These are phyloP conservation scores for Yarrowia bubula DNA, from an alignment of 805 yeast genomes.

Conservation along the genomic window DNA sequence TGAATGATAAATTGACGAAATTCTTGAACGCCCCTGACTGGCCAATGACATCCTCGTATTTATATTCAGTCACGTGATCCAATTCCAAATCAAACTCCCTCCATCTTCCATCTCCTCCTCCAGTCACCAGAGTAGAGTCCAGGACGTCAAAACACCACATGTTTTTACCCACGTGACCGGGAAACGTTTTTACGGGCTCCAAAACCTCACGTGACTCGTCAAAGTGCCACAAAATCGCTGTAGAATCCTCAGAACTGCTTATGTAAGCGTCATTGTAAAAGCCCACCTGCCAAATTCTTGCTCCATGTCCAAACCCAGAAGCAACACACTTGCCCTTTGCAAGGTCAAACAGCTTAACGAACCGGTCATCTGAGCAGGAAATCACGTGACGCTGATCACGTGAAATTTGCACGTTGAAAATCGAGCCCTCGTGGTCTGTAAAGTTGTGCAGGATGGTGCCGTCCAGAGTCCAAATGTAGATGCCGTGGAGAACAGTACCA, in stretches of 20 bases:
- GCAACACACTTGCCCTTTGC: slow-evolving; percentile 57
- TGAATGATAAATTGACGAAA: slow-evolving; percentile 47
- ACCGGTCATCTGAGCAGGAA: slow-evolving; percentile 92
- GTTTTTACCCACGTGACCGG: slow-evolving; percentile 80
- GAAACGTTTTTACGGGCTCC: slow-evolving; percentile 49
- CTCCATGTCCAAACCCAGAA: slow-evolving; percentile 94
- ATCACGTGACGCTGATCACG: slow-evolving; percentile 53
- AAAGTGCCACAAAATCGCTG: slow-evolving; percentile 74
- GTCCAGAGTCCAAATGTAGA: slow-evolving; percentile 63
- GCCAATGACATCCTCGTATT: background rate
- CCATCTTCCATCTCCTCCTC: slow-evolving; percentile 71
- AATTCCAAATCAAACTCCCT: slow-evolving; percentile 63
- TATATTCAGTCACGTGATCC: background rate
- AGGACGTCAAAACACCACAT: slow-evolving; percentile 74
- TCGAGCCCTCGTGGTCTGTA: slow-evolving; percentile 85
- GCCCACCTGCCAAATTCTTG: slow-evolving; percentile 83
- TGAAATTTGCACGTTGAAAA: slow-evolving; percentile 73
- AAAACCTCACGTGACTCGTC: slow-evolving; percentile 37
- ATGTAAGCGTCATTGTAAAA: slow-evolving; percentile 52
- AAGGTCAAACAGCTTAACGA: slow-evolving; percentile 73
- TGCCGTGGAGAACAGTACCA: slow-evolving; percentile 92
- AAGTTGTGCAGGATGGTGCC: slow-evolving; percentile 52
- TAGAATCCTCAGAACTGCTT: slow-evolving; percentile 84
- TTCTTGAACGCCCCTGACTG: slow-evolving; percentile 62
- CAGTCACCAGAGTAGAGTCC: slow-evolving; percentile 62